Conservation (phyloP, 2,329 filamentous ascomycete genomes). For the Westerdykella ornata region DNA sequence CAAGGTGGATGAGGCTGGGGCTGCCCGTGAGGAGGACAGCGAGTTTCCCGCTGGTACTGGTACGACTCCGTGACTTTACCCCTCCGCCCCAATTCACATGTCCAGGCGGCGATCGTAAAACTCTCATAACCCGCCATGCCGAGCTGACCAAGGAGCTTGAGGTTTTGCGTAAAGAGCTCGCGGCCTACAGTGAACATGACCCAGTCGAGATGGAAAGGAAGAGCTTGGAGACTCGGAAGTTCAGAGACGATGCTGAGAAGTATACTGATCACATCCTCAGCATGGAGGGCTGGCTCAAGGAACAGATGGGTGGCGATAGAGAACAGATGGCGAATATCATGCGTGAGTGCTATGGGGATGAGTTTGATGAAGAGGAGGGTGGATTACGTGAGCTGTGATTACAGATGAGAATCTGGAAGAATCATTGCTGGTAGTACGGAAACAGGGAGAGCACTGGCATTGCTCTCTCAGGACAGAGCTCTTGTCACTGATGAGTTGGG, state of each 20-base stretch:
- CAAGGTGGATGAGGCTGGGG: slow-evolving; percentile 37
- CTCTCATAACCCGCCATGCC: slow-evolving; percentile 33
- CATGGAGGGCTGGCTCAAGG: slow-evolving; percentile 43
- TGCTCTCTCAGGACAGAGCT: too few relatives aligned
- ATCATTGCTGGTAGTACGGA: too few relatives aligned
- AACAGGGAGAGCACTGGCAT: too few relatives aligned
- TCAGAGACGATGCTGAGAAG: slow-evolving; percentile 29
- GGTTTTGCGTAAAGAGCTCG: slow-evolving; percentile 37
- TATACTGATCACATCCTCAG: slow-evolving; percentile 42
- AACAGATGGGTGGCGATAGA: slow-evolving; percentile 32
- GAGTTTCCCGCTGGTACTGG: slow-evolving; percentile 31
- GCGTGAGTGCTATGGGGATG: slow-evolving; percentile 46
- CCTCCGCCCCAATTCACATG: not conserved
- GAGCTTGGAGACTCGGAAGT: slow-evolving; percentile 24
- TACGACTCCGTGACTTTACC: slow-evolving; percentile 3
- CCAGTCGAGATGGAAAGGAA: slow-evolving; percentile 42
- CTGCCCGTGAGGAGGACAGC: slow-evolving; percentile 36
- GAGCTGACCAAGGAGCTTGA: slow-evolving; percentile 35
- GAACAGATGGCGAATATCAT: slow-evolving; percentile 41
- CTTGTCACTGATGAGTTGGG: too few relatives aligned
- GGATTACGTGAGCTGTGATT: slow-evolving; percentile 40
- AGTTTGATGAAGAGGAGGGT: slow-evolving; percentile 50
- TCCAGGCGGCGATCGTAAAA: slow-evolving; percentile 31
- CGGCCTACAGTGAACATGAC: slow-evolving; percentile 43
- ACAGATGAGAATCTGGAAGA: not conserved